These are phyloP conservation scores for Penicillium sp. DNA, from an alignment of 2,329 filamentous ascomycete species.

Conservation along the genomic window DNA sequence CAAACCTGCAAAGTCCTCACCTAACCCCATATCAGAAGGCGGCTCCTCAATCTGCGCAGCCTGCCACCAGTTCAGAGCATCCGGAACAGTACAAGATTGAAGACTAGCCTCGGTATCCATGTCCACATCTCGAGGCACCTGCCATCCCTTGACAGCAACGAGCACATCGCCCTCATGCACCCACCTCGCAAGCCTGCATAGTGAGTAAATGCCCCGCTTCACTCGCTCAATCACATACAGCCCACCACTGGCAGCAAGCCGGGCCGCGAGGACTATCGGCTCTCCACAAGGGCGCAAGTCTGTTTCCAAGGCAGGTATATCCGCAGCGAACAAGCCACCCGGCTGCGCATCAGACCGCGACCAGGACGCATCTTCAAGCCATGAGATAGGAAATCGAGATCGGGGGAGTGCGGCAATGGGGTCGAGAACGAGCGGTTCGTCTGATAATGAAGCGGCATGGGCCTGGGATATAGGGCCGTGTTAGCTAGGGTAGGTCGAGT, in stretches of 20 bases:
- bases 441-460: slow-evolving; percentile 32
- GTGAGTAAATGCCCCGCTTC: slow-evolving; percentile 38
- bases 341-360: slow-evolving; percentile 26
- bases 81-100: not conserved
- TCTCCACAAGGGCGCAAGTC: slow-evolving; percentile 22
- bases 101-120: slow-evolving; percentile 4
- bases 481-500: not conserved
- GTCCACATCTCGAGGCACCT: slow-evolving; percentile 4
- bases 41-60: slow-evolving; percentile 32
- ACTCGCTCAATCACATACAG: slow-evolving; percentile 40
- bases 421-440: slow-evolving; percentile 32
- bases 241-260: slow-evolving; percentile 26
- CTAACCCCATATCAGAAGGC: slow-evolving; percentile 14
- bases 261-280: slow-evolving; percentile 32
- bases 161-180: slow-evolving; percentile 38
- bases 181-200: slow-evolving; percentile 31
- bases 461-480: slow-evolving; percentile 23
- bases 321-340: slow-evolving; percentile 36
- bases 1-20: slow-evolving; percentile 21
- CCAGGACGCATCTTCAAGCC: slow-evolving; percentile 36
- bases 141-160: slow-evolving; percentile 36
- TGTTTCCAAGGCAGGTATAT: slow-evolving; percentile 35
- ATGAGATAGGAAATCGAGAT: slow-evolving; percentile 35
- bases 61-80: slow-evolving; percentile 32
- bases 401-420: slow-evolving; percentile 37